Conservation (phyloP, 139 green algal species). For the Zygnema circumcarinatum region DNA sequence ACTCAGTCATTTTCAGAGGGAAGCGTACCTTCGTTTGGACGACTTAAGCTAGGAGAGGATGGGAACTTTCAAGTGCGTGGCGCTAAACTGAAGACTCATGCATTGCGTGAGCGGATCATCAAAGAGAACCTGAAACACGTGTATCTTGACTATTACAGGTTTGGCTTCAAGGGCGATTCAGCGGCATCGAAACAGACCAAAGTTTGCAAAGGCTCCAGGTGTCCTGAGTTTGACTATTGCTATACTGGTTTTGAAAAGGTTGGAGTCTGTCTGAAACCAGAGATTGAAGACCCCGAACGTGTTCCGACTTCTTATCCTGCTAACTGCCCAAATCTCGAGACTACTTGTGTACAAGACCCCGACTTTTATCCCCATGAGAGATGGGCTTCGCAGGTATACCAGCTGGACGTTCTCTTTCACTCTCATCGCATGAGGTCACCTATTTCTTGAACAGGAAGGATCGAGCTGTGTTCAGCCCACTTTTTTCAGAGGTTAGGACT, state of each 20-base stretch:
- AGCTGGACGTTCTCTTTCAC: too few species aligned
- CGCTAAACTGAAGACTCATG: neutral
- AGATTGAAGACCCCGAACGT: neutral
- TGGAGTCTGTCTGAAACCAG: neutral
- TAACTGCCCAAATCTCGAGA: neutral
- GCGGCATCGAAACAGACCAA: neutral
- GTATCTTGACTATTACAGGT: neutral
- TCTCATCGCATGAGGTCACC: too few species aligned
- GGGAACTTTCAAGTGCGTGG: neutral
- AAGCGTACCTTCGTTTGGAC: neutral
- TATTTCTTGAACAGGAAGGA: too few species aligned
- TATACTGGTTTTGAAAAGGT: neutral
- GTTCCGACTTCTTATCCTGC: neutral
- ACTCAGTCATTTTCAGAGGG: neutral
- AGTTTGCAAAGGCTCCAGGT: neutral
- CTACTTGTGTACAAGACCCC: neutral
- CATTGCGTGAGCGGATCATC: neutral
- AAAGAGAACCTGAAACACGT: neutral
- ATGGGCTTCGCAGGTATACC: neutral
- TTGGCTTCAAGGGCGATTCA: neutral
- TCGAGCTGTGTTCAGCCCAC: too few species aligned
- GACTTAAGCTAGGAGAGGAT: neutral
- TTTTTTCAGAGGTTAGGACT: too few species aligned
- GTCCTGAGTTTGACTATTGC: neutral
- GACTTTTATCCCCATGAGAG: neutral